Base-by-base conservation (phyloP, 163 green algal species). In the Scenedesmus sp. region DNA sequence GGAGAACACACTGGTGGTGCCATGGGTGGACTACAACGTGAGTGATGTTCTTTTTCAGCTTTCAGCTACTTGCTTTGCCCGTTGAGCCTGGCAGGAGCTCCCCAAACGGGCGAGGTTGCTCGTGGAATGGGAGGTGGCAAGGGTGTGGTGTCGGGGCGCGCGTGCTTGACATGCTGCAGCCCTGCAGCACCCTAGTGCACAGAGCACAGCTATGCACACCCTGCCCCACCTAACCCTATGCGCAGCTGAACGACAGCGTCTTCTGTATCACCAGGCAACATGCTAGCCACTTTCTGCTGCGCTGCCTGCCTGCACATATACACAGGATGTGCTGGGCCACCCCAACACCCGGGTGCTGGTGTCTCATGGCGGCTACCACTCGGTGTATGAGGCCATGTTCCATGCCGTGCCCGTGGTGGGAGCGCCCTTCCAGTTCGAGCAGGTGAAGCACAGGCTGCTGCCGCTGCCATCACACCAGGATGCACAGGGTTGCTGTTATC, bases 1-100 rank as follows among this genome's bases (percentile, higher is more conserved):
- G n/a, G 20, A 15, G 16, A 89, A 89, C 18, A 62, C 52, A 18
- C 55, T 23, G 85, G 66, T 82, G 15, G 85, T 89, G 34, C 34
- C 60, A 7, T 89, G 85, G 85, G 85, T 82, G 57, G 85, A 89
- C 18, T 89, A 89, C 85, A 89, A 89, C 46, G 82, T 76, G 66
- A 76, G 66, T 34, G 18, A 76, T 7, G 6, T 8, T 3, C 2
- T 76, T 8, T 16, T 64, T 46, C 34, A 46, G 34, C 34, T 46
- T 46, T 46, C 34, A 46, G 34, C 34, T 46, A 46, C 34, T 46
- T 46, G 34, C 34, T 46, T 46, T 46, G 34, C 34, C 34, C 34
- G 34, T 46, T 46, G 34, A 46, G 34, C 34, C 34, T 46, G 34
- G 34, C 34, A 46, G 34, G 34, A 46, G 34, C 34, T 46, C 34